These are phyloP conservation scores for Cyclostephanos tholiformis DNA, from an alignment of 108 stramenopile genomes.

Conservation along the genomic window DNA sequence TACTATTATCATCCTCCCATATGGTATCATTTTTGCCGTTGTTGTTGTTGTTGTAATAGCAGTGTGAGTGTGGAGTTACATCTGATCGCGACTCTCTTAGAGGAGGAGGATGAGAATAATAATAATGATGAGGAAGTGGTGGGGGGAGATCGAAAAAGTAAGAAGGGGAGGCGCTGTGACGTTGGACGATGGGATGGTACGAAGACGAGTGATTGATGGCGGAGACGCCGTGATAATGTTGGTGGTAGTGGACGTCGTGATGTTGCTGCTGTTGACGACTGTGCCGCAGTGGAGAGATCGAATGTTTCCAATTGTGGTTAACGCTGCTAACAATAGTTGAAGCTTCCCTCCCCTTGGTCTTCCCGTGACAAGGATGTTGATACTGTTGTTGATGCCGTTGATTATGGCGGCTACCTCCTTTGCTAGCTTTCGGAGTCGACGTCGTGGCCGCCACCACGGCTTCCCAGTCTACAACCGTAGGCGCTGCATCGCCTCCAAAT, in stretches of 20 bases:
- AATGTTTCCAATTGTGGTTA: constrained; percentile 7
- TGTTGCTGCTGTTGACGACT: not conserved
- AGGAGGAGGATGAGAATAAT: not conserved
- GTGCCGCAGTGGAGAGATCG: not conserved
- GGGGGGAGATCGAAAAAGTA: not conserved
- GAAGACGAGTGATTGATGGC: too few relatives aligned
- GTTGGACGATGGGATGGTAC: too few relatives aligned
- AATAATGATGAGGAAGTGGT: not conserved
- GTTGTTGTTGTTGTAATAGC: not conserved
- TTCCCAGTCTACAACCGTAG: not conserved
- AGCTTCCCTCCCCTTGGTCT: not conserved
- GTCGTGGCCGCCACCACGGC: not conserved
- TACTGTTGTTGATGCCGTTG: not conserved
- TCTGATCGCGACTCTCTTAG: not conserved
- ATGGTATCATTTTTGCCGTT: not conserved
- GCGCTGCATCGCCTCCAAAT: not conserved
- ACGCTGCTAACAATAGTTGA: constrained; percentile 1
- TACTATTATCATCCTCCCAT: not conserved
- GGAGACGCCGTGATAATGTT: not conserved
- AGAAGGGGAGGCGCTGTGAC: not conserved
- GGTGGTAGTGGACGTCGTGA: not conserved
- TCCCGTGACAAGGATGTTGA: not conserved
- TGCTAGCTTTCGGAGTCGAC: too few relatives aligned
- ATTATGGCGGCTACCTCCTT: too few relatives aligned
- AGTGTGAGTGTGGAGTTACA: not conserved